Base-by-base conservation (phyloP, 495 filamentous ascomycete genomes). In the Penicillium robsamsonii region DNA sequence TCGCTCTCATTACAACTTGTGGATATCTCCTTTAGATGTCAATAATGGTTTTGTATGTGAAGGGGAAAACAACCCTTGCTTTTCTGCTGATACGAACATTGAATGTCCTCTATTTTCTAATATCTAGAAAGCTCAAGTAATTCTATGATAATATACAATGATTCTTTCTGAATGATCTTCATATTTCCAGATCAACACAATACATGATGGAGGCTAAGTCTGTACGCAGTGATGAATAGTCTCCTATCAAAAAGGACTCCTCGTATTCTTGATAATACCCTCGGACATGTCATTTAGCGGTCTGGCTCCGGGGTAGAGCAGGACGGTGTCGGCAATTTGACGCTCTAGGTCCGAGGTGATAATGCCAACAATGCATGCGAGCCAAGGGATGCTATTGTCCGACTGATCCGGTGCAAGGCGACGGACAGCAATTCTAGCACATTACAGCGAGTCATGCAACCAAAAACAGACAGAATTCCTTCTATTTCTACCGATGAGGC, bases 41-140 rank as follows among this genome's bases (percentile, higher is more conserved):
- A 46, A 54, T 54, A 46, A 46, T 46, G 31, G 15, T 46, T 37
- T 46, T 46, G 30, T 40, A 53, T 45, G 50, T 31, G 42, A 46
- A 46, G 52, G n/a, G 38, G 11, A 46, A 37, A 53, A 27, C 20
- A 37, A 13, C 13, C 6, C 30, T 15, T 37, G 31, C n/a, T 3
- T 38, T 54, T 46, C 20, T 54, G 43, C 30, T 40, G 43, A 46
- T 54, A 54, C n/a, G 42, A 46, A 38, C 9, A 46, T 27, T 54
- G 30, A 29, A 54, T 7, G 30, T 27, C 40, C 29, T 53, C 2
- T 13, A 49, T 49, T 6, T 31, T 30, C 2, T 45, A 35, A 43
- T 43, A 38, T 7, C 17, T 42, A 17, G 8, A 53, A 29, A 42
- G 2, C 20, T 52, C 11, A 6, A 5, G 37, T 31, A 31, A 2